phyloP scores from a whole-genome alignment of 1,139 yeast genomes.

The Pneumocystis sp. region DNA sequence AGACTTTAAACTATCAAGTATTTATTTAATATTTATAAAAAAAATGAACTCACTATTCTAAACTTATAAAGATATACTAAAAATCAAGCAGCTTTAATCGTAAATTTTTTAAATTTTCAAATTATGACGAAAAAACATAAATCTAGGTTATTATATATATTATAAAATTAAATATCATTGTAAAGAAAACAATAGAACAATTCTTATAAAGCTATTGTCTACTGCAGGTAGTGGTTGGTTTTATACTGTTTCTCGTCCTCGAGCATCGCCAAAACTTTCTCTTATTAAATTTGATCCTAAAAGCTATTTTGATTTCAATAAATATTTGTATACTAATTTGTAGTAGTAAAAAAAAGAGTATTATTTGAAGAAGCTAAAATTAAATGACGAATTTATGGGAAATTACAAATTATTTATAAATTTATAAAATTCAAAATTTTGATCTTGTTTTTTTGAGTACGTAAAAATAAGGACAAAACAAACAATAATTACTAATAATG shows the following conservation, averaged over 20 bases:
- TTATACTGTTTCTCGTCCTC: conserved; percentile 10
- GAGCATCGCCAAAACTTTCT: conserved; percentile 9
- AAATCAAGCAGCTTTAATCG: background rate
- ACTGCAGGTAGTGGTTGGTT: conserved; percentile 13
- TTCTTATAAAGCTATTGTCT: conserved; percentile 11
- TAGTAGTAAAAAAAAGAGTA: background rate
- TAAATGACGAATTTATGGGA: background rate
- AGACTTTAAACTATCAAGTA: background rate
- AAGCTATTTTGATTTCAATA: background rate
- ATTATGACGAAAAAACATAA: background rate
- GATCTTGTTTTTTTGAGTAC: background rate
- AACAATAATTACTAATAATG: background rate
- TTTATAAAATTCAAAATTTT: background rate
- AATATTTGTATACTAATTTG: background rate
- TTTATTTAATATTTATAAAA: background rate
- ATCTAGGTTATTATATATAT: background rate
- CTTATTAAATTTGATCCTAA: conserved; percentile 12
- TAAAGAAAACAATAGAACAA: conserved; percentile 6
- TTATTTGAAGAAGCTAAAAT: background rate
- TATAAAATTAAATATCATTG: background rate
- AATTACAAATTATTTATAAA: background rate
- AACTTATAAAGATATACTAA: background rate
- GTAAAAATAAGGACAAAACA: background rate
- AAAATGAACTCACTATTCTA: background rate
- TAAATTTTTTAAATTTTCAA: background rate